Percentiles rank a stretch among this genome's conserved stretches.
Evolutionary conservation across 352 stramenopile species (phyloP).

Genomic region (Phytophthora vignae): DNA sequence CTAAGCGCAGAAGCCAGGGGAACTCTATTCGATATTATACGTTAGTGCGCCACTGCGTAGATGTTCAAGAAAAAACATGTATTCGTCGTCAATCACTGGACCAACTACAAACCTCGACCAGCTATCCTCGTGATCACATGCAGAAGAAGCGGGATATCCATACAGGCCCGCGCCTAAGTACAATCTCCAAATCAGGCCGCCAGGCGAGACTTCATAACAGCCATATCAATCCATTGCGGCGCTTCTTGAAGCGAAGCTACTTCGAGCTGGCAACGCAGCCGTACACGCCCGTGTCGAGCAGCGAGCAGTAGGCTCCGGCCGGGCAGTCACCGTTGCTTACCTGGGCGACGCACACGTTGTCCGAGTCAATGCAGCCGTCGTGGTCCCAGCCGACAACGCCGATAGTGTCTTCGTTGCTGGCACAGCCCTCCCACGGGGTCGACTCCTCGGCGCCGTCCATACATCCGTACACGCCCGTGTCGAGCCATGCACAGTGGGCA

Average conservation of each 20-base stretch:
- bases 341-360: constrained; percentile 22
- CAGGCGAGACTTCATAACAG: constrained; percentile 7
- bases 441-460: constrained; percentile 29
- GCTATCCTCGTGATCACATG: constrained; percentile 9
- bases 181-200: neutral
- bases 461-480: constrained; percentile 42
- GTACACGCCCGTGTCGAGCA: constrained; percentile 26
- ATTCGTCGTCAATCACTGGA: neutral
- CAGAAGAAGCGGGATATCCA: constrained; percentile 4
- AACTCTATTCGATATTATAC: too few species aligned
- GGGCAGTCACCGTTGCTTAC: constrained; percentile 16
- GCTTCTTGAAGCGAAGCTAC: constrained; percentile 5
- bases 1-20: too few species aligned
- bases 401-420: constrained; percentile 28
- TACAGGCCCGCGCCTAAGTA: neutral
- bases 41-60: too few species aligned
- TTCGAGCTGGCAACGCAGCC: neutral
- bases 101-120: neutral
- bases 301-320: constrained; percentile 28
- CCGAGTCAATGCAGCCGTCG: constrained; percentile 29
- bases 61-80: constrained; percentile 7
- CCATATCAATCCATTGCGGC: constrained; percentile 6
- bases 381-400: constrained; percentile 34
- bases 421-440: constrained; percentile 28
- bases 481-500: constrained; percentile 32